Evolutionary conservation across 2,329 filamentous ascomycete genomes (phyloP).

Genomic region (Xylaria sp.): DNA sequence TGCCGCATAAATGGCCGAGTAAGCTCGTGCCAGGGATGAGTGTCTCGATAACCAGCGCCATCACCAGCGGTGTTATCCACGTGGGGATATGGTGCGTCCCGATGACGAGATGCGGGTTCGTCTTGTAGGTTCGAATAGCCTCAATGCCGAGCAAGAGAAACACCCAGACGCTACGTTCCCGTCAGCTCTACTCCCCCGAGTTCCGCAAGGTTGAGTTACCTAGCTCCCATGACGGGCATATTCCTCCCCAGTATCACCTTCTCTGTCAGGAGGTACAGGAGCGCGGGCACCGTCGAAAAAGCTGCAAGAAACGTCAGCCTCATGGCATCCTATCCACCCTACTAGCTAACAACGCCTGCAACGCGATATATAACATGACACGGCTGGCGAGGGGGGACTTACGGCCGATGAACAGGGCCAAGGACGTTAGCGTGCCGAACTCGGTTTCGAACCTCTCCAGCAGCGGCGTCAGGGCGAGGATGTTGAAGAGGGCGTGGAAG

Average conservation of each 20-base stretch:
- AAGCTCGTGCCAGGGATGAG: slow-evolving; percentile 82
- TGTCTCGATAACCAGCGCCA: slow-evolving; percentile 73
- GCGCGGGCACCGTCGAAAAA: slow-evolving; percentile 78
- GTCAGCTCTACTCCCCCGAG: slow-evolving; percentile 22
- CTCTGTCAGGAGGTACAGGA: slow-evolving; percentile 80
- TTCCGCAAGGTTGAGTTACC: slow-evolving; percentile 53
- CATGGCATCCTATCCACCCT: background rate
- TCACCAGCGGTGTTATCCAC: slow-evolving; percentile 84
- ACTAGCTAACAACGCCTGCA: too few species aligned
- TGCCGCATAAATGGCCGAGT: slow-evolving; percentile 81
- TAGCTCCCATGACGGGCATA: slow-evolving; percentile 77
- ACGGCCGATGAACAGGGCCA: slow-evolving; percentile 90
- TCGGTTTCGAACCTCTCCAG: slow-evolving; percentile 93
- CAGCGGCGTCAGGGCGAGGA: slow-evolving; percentile 80
- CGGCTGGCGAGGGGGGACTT: slow-evolving; percentile 45
- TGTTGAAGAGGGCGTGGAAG: slow-evolving; percentile 79
- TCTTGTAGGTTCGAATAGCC: slow-evolving; percentile 80
- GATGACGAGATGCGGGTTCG: slow-evolving; percentile 75
- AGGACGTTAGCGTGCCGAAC: slow-evolving; percentile 85
- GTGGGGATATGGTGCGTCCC: slow-evolving; percentile 75
- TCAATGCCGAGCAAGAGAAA: slow-evolving; percentile 86
- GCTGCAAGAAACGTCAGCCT: slow-evolving; percentile 50
- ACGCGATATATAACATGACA: too few species aligned
- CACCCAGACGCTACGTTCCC: slow-evolving; percentile 76
- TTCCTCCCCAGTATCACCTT: slow-evolving; percentile 71